A percentile compares a stretch with the other conserved stretches of the same genome.
Conservation (phyloP, 2,329 filamentous ascomycete genomes). For the Sphaerulina musiva region DNA sequence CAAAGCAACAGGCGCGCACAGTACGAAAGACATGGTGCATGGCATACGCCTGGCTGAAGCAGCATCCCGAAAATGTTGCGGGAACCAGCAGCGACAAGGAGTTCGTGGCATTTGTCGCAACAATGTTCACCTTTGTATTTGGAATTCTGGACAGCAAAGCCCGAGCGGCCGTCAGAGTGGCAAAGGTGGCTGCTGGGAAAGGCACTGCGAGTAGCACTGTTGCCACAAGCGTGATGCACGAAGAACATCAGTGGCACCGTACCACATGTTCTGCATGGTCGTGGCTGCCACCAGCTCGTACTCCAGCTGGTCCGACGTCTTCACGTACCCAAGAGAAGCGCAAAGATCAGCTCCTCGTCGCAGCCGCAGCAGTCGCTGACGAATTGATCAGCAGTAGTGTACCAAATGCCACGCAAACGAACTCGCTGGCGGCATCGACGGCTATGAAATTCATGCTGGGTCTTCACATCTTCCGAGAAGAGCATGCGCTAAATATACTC, state of each 20-base stretch:
- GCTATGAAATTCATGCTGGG: conserved; percentile 48
- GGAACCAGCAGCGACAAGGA: conserved; percentile 20
- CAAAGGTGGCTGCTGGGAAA: conserved; percentile 22
- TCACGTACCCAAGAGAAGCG: conserved; percentile 12
- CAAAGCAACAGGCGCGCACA: conserved; percentile 18
- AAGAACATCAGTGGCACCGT: background rate
- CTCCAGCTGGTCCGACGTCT: conserved; percentile 1
- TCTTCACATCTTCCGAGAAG: conserved; percentile 81
- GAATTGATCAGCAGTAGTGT: conserved; percentile 15
- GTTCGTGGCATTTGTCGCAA: conserved; percentile 38
- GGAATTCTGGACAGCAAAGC: conserved; percentile 26
- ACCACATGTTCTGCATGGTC: conserved; percentile 19
- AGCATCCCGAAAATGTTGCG: conserved; percentile 10
- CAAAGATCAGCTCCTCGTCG: conserved; percentile 26
- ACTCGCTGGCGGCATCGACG: conserved; percentile 3
- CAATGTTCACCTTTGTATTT: conserved; percentile 37
- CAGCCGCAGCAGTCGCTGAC: conserved; percentile 25
- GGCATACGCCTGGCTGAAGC: conserved; percentile 21
- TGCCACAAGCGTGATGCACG: background rate
- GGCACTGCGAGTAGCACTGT: background rate
- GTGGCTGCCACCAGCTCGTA: conserved; percentile 16
- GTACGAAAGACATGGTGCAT: conserved; percentile 29
- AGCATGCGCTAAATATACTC: conserved; percentile 66
- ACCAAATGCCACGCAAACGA: conserved; percentile 1
- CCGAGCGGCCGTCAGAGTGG: conserved; percentile 24